A percentile compares a stretch with the other conserved stretches of the same genome.
These are phyloP conservation scores for Fusarium acutatum DNA, from an alignment of 2,329 filamentous ascomycete genomes.

Conservation along the genomic window DNA sequence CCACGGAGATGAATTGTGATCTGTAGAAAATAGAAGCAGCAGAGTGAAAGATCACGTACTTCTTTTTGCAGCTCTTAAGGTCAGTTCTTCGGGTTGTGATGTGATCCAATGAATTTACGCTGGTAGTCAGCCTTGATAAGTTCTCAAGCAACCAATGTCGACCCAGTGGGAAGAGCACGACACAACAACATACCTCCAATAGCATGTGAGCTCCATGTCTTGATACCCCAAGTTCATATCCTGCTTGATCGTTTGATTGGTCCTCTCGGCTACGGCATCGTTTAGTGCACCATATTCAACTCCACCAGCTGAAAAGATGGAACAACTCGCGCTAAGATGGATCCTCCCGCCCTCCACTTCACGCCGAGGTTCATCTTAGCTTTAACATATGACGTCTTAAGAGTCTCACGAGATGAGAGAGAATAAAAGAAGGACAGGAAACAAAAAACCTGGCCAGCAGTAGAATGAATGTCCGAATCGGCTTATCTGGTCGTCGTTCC, in stretches of 20 bases:
- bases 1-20: accelerated
- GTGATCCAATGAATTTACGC: neutral
- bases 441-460: neutral
- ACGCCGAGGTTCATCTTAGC: neutral
- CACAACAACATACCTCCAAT: neutral
- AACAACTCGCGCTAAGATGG: neutral
- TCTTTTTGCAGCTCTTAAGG: neutral
- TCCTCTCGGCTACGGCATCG: neutral
- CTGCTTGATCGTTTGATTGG: neutral
- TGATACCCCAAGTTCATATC: neutral
- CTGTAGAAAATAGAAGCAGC: neutral
- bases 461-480: accelerated
- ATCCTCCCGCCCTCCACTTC: neutral
- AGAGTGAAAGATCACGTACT: neutral
- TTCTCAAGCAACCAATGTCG: neutral
- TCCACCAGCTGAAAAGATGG: neutral
- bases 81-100: neutral
- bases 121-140: neutral
- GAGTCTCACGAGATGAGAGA: neutral
- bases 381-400: neutral
- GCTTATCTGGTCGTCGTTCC: neutral
- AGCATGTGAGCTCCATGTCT: neutral
- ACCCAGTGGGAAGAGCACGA: neutral
- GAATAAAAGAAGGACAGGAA: neutral
- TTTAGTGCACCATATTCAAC: neutral